Conservation (phyloP, 495 filamentous ascomycete genomes). For the Apodospora peruviana region DNA sequence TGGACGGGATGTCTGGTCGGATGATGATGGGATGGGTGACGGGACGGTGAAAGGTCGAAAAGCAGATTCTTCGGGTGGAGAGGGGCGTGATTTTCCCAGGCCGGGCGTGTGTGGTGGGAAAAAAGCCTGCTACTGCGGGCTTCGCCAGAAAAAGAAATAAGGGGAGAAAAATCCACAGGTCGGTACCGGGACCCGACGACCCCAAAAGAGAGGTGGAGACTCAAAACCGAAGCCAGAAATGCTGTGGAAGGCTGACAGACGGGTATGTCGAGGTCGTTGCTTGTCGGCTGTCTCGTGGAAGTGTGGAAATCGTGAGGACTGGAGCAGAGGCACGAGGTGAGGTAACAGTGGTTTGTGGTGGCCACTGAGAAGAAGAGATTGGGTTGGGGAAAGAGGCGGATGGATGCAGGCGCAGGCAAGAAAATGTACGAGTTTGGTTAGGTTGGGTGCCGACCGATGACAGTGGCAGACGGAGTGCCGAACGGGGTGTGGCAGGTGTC, state of each 20-base stretch:
- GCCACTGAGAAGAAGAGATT: background rate
- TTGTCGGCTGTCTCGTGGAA: background rate
- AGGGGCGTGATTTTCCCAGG: slow-evolving; percentile 27
- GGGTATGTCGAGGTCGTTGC: no score
- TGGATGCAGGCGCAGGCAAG: no score
- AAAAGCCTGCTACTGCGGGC: slow-evolving; percentile 8
- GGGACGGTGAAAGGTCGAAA: slow-evolving; percentile 5
- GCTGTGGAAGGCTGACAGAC: background rate
- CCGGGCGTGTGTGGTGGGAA: slow-evolving; percentile 12
- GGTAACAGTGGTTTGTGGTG: background rate
- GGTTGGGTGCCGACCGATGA: no score
- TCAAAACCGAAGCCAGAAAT: background rate
- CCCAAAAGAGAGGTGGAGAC: slow-evolving; percentile 11
- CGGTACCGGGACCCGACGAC: background rate
- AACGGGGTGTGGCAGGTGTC: no score
- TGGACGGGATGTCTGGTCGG: background rate
- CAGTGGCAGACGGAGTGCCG: no score
- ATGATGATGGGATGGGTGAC: slow-evolving; percentile 1
- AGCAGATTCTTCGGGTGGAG: slow-evolving; percentile 26
- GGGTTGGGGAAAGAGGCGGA: background rate
- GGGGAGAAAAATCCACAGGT: background rate
- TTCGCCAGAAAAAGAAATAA: background rate
- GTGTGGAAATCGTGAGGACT: background rate
- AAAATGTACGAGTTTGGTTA: no score
- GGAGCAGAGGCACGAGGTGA: background rate